Percentiles rank a stretch among this genome's conserved stretches.
Conservation (phyloP, 805 yeast species). For the Hanseniaspora mollemarum region DNA sequence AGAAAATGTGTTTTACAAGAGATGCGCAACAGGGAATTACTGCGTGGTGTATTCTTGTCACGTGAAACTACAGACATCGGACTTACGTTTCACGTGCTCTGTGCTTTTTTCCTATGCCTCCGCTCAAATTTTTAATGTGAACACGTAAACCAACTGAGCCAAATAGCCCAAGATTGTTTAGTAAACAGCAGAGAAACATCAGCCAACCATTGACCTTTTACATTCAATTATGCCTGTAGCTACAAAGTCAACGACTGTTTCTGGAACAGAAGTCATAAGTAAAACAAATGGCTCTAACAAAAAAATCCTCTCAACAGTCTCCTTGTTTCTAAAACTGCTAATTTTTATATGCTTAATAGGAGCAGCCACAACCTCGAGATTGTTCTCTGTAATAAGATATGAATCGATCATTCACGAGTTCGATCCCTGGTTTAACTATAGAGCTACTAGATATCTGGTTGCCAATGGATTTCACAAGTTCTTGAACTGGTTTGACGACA, state of each 20-base stretch:
- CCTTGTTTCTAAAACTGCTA: constrained; percentile 39
- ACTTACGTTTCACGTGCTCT: neutral
- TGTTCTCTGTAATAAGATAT: constrained; percentile 91
- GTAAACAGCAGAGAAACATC: no score
- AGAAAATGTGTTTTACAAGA: no score
- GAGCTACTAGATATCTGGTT: constrained; percentile 90
- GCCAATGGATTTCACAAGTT: constrained; percentile 77
- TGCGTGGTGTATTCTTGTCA: no score
- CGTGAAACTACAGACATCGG: no score
- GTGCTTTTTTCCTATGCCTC: neutral
- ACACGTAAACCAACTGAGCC: neutral
- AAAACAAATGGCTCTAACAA: neutral
- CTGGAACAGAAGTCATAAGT: neutral
- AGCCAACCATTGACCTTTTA: neutral
- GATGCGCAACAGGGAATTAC: no score
- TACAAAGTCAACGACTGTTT: neutral
- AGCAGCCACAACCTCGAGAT: constrained; percentile 83
- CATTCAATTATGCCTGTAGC: neutral
- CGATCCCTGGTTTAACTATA: constrained; percentile 91
- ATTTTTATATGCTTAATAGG: constrained; percentile 72
- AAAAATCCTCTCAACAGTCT: constrained; percentile 3
- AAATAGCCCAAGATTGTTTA: no score
- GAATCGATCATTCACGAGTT: constrained; percentile 96
- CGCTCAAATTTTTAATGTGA: no score
- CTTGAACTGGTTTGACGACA: constrained; percentile 95